phyloP scores from a whole-genome alignment of 2,329 filamentous ascomycete genomes.

The Sphaceloma murrayae region DNA sequence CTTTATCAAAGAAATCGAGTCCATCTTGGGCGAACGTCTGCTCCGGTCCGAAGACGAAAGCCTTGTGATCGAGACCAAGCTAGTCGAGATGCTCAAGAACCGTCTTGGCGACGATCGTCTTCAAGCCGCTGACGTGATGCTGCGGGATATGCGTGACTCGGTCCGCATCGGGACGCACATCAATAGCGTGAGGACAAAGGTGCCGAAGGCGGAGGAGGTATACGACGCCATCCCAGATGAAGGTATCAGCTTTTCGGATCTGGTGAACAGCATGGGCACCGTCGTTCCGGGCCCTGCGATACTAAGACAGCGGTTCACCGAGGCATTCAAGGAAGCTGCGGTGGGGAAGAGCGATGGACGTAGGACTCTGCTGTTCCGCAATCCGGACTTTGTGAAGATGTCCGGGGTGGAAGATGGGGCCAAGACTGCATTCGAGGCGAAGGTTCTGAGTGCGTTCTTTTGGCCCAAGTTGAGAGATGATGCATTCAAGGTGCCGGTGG shows the following conservation, averaged over 20 bases:
- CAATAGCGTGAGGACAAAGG: slow-evolving; percentile 24
- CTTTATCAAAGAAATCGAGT: slow-evolving; percentile 90
- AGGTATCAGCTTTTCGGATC: slow-evolving; percentile 28
- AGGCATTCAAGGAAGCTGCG: slow-evolving; percentile 15
- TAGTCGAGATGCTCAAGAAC: slow-evolving; percentile 77
- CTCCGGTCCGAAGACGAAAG: slow-evolving; percentile 50
- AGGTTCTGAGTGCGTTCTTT: slow-evolving; percentile 84
- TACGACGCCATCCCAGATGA: slow-evolving; percentile 29
- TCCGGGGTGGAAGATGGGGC: not conserved
- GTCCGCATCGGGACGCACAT: slow-evolving; percentile 45
- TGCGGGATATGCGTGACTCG: slow-evolving; percentile 84
- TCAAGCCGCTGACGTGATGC: slow-evolving; percentile 95
- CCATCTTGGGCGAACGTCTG: slow-evolving; percentile 75
- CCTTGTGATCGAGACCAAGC: slow-evolving; percentile 71
- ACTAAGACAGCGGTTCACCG: slow-evolving; percentile 7
- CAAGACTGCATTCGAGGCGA: slow-evolving; percentile 54
- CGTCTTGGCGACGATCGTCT: slow-evolving; percentile 77
- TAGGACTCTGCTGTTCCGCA: not conserved
- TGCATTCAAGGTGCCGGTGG: slow-evolving; percentile 53
- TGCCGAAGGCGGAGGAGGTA: slow-evolving; percentile 26
- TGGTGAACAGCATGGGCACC: slow-evolving; percentile 18
- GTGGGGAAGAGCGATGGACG: not conserved
- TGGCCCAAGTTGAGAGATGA: slow-evolving; percentile 77
- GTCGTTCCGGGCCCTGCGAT: slow-evolving; percentile 5
- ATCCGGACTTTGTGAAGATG: slow-evolving; percentile 5